Conservation (phyloP, 2,329 filamentous ascomycete genomes). For the Verticillium dahliae region DNA sequence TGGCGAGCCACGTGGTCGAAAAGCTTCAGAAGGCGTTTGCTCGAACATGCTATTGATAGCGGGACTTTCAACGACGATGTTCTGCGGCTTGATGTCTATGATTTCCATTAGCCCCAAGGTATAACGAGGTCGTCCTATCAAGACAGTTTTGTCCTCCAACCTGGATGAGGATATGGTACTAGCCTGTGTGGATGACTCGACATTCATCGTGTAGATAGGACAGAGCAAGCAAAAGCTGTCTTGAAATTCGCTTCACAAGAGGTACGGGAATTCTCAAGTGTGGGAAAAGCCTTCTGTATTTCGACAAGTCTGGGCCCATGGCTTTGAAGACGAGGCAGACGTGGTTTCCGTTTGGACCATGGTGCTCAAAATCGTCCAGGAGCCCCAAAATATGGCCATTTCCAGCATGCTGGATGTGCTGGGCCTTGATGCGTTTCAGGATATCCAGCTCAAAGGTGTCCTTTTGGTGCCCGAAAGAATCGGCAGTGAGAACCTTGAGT, state of each 20-base stretch:
- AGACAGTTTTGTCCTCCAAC: conserved; percentile 16
- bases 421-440: conserved; percentile 8
- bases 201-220: conserved; percentile 14
- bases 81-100: conserved; percentile 18
- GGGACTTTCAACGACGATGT: conserved; percentile 14
- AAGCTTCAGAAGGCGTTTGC: neutral
- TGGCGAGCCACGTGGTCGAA: neutral
- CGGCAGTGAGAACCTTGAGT: conserved; percentile 19
- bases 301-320: conserved; percentile 20
- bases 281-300: conserved; percentile 11
- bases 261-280: conserved; percentile 6
- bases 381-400: conserved; percentile 12
- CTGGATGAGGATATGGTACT: neutral
- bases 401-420: neutral
- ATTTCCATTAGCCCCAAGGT: neutral
- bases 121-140: conserved; percentile 13
- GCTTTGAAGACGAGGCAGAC: conserved; percentile 22
- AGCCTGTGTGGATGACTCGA: conserved; percentile 16
- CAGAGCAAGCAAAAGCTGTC: conserved; percentile 13
- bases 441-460: conserved; percentile 14
- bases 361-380: conserved; percentile 19
- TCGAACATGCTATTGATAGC: conserved; percentile 13
- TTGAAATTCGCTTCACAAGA: conserved; percentile 11
- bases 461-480: conserved; percentile 5
- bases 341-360: conserved; percentile 23